Evolutionary conservation across 2,329 filamentous ascomycete genomes (phyloP).

Genomic region (Penicillium sp.): DNA sequence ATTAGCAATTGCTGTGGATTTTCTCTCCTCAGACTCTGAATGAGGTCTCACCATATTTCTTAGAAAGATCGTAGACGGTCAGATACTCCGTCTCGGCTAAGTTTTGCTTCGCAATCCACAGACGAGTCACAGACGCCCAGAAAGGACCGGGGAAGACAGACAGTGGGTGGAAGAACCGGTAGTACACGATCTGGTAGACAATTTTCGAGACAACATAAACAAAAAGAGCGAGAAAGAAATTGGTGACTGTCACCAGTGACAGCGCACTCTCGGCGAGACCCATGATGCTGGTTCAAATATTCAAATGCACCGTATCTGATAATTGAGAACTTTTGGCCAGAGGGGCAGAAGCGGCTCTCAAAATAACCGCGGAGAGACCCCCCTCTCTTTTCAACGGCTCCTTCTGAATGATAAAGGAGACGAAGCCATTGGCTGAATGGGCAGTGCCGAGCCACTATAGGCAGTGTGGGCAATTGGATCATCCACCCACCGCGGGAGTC

Average conservation of each 20-base stretch:
- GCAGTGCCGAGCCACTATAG: conserved; percentile 4
- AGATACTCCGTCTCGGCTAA: conserved; percentile 52
- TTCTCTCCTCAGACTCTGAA: not conserved
- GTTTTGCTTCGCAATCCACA: conserved; percentile 61
- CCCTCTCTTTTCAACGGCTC: not conserved
- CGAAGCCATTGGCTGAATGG: conserved; percentile 14
- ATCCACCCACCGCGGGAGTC: not conserved
- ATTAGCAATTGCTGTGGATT: not conserved
- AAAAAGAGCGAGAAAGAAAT: conserved; percentile 26
- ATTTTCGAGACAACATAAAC: conserved; percentile 30
- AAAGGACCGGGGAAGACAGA: conserved; percentile 59
- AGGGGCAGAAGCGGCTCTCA: not conserved
- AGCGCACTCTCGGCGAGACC: conserved; percentile 28
- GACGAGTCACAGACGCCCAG: conserved; percentile 56
- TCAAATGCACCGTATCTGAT: conserved; percentile 15
- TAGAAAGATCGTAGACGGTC: conserved; percentile 48
- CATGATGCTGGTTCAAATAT: conserved; percentile 24
- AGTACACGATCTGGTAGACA: conserved; percentile 45
- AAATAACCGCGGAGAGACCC: conserved; percentile 5
- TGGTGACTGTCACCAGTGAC: conserved; percentile 33
- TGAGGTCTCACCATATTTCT: conserved; percentile 51
- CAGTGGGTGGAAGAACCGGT: conserved; percentile 57
- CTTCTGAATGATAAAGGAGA: conserved; percentile 16
- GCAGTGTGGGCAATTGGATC: not conserved
- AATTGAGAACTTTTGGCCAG: not conserved